These are phyloP conservation scores for Colletotrichum melonis DNA, from an alignment of 2,329 filamentous ascomycete species.

Conservation along the genomic window DNA sequence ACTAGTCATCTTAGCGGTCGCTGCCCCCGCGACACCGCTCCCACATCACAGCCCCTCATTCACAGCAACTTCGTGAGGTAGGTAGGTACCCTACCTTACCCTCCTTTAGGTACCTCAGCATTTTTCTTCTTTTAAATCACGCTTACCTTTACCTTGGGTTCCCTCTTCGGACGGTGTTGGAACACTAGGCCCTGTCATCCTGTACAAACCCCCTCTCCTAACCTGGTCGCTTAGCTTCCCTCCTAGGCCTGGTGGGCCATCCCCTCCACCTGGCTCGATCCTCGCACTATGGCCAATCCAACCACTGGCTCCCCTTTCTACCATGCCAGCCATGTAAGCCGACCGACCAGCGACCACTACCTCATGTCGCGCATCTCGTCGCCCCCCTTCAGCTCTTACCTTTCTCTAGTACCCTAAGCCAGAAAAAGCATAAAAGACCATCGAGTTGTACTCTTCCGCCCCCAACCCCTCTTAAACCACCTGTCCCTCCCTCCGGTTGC, in stretches of 20 bases:
- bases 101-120: too few species aligned
- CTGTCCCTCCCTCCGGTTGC: not conserved
- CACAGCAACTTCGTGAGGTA: not conserved
- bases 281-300: not conserved
- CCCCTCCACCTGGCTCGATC: not conserved
- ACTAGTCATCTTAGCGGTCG: not conserved
- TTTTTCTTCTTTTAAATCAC: too few species aligned
- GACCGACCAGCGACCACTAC: not conserved
- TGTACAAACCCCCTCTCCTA: not conserved
- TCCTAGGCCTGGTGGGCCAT: not conserved
- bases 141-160: not conserved
- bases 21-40: not conserved
- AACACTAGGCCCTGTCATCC: not conserved
- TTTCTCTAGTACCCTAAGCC: constrained; percentile 14
- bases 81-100: not conserved
- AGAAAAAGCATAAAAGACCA: constrained; percentile 27
- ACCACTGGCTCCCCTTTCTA: not conserved
- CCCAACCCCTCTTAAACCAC: not conserved
- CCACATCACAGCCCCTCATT: not conserved
- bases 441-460: constrained; percentile 2
- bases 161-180: not conserved
- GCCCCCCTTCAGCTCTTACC: not conserved
- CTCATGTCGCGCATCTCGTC: constrained; percentile 5
- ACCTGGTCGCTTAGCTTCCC: not conserved
- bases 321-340: constrained; percentile 10